Percentiles rank a stretch among this genome's conserved stretches.
phyloP scores from a whole-genome alignment of 2,329 filamentous ascomycete genomes.

The Bipolaris bicolor region DNA sequence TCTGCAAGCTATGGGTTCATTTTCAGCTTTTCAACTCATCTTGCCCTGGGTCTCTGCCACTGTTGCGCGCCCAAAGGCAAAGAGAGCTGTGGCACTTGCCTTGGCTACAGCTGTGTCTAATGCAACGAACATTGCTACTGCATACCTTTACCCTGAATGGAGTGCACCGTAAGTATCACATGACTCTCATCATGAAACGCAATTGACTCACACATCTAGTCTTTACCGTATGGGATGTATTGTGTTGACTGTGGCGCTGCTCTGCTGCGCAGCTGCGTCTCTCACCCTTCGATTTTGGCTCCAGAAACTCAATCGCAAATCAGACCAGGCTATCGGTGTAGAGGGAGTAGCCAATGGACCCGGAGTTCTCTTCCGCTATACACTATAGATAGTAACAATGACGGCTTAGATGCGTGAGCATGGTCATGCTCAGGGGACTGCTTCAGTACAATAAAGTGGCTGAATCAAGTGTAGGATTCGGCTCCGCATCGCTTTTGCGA shows the following conservation, averaged over 20 bases:
- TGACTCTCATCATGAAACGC: background rate
- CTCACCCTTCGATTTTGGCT: slow-evolving; percentile 25
- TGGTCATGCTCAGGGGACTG: background rate
- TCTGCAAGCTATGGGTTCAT: slow-evolving; percentile 42
- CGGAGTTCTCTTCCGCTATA: slow-evolving; percentile 22
- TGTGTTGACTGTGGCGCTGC: slow-evolving; percentile 23
- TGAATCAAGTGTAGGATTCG: too few species aligned
- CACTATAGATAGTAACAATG: background rate
- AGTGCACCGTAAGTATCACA: slow-evolving; percentile 20
- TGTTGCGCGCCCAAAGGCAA: slow-evolving; percentile 44
- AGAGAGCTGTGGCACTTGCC: slow-evolving; percentile 39
- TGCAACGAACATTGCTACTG: slow-evolving; percentile 44
- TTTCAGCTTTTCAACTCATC: slow-evolving; percentile 41
- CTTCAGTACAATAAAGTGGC: background rate
- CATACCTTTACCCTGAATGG: slow-evolving; percentile 28
- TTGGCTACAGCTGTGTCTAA: slow-evolving; percentile 46
- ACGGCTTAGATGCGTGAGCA: background rate
- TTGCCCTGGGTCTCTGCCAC: slow-evolving; percentile 44
- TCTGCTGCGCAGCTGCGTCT: slow-evolving; percentile 23
- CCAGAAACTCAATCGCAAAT: slow-evolving; percentile 21
- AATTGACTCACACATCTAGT: background rate
- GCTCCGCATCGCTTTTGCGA: background rate
- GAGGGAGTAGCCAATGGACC: slow-evolving; percentile 25
- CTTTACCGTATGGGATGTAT: slow-evolving; percentile 34
- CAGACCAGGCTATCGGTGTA: slow-evolving; percentile 17